Evolutionary conservation across 495 filamentous ascomycete genomes (phyloP).

Genomic region (Tuber microsphaerosporum): DNA sequence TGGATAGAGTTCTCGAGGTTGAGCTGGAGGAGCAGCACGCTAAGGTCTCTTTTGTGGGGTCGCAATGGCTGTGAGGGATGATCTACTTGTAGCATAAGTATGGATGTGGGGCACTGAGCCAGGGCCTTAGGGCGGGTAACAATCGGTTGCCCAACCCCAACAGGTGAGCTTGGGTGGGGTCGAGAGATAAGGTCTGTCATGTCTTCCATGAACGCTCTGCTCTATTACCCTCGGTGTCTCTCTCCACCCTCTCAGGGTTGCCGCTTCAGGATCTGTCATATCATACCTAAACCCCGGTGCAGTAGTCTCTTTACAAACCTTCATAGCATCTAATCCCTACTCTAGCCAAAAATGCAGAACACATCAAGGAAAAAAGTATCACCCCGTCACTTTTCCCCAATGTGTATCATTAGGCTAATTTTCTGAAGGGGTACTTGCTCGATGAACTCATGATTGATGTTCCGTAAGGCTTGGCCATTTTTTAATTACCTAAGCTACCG

Average conservation of each 20-base stretch:
- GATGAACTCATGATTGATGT: slow-evolving; percentile 33
- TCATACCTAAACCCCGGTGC: slow-evolving; percentile 15
- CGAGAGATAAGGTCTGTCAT: neutral
- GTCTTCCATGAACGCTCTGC: neutral
- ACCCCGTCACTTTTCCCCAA: slow-evolving; percentile 1
- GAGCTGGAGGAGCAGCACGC: neutral
- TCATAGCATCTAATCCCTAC: slow-evolving; percentile 19
- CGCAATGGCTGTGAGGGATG: neutral
- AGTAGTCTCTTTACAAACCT: slow-evolving; percentile 18
- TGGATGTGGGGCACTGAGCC: neutral
- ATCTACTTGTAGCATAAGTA: too few species aligned
- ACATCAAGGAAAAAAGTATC: neutral
- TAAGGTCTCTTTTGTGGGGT: neutral
- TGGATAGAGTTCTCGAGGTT: neutral
- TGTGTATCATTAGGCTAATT: neutral
- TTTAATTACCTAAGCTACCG: neutral
- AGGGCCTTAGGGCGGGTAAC: neutral
- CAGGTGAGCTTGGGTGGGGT: neutral
- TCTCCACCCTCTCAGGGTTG: slow-evolving; percentile 11
- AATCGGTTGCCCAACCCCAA: neutral
- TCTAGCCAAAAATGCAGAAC: neutral
- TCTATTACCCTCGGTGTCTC: neutral
- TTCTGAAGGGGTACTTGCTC: slow-evolving; percentile 20
- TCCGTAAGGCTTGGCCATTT: slow-evolving; percentile 18
- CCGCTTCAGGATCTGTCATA: slow-evolving; percentile 17